A percentile compares a stretch with the other conserved stretches of the same genome.
These are phyloP conservation scores for Erodium moschatum DNA, from an alignment of 441 rosid species.

Conservation along the genomic window DNA sequence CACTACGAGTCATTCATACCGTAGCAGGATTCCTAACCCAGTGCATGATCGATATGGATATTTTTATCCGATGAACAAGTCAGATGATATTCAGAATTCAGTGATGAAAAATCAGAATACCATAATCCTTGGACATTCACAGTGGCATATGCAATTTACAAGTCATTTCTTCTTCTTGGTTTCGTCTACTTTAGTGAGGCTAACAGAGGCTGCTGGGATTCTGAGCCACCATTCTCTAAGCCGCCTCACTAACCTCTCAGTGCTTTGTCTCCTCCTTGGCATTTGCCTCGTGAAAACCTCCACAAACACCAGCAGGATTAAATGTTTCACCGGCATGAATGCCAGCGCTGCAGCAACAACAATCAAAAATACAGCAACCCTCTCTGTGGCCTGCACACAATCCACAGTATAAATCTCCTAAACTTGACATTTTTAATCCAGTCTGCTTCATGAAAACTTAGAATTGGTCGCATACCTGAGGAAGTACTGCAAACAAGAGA, in stretches of 20 bases:
- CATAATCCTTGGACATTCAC: not conserved
- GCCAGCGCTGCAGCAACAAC: conserved; percentile 41
- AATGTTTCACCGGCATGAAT: conserved; percentile 50
- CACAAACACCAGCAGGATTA: conserved; percentile 40
- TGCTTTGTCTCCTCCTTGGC: conserved; percentile 66
- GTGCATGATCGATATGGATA: too few species aligned
- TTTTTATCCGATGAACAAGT: not conserved
- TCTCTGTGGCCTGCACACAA: conserved; percentile 60
- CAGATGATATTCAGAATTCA: not conserved
- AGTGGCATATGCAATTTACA: not conserved
- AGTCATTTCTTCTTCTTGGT: conserved; percentile 58
- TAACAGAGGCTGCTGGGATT: conserved; percentile 84
- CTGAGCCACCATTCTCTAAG: conserved; percentile 88
- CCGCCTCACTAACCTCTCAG: conserved; percentile 48
- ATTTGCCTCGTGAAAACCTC: conserved; percentile 76
- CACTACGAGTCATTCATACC: too few species aligned
- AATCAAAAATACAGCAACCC: conserved; percentile 47
- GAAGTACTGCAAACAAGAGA: conserved; percentile 57
- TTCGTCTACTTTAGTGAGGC: conserved; percentile 48
- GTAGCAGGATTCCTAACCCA: too few species aligned
- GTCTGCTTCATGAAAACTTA: too few species aligned
- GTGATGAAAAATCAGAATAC: not conserved
- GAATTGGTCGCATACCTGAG: conserved; percentile 51
- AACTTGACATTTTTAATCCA: too few species aligned
- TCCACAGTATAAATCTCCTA: not conserved